Percentiles rank a stretch among this genome's conserved stretches.
Conservation (phyloP, 2,329 filamentous ascomycete species). For the Xylaria multiplex region DNA sequence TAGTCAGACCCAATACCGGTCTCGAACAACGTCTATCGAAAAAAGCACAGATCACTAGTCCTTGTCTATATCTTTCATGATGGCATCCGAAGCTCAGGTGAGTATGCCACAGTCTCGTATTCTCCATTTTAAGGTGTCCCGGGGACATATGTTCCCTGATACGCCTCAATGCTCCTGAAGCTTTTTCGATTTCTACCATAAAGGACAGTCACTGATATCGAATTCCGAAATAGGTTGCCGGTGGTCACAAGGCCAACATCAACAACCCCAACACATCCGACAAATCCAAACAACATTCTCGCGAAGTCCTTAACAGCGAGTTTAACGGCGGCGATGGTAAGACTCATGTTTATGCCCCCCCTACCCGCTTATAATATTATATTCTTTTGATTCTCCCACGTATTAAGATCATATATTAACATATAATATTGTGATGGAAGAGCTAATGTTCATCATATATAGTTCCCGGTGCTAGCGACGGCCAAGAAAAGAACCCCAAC, state of each 20-base stretch:
- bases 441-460: too few relatives aligned
- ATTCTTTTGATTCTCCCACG: too few relatives aligned
- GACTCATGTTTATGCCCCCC: neutral
- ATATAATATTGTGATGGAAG: too few relatives aligned
- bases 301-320: slow-evolving; percentile 61
- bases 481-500: slow-evolving; percentile 35
- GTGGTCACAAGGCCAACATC: slow-evolving; percentile 68
- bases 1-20: neutral
- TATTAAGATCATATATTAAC: too few relatives aligned
- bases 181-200: too few relatives aligned
- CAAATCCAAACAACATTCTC: slow-evolving; percentile 66
- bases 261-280: slow-evolving; percentile 66
- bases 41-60: neutral
- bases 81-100: slow-evolving; percentile 60
- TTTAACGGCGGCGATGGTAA: slow-evolving; percentile 56
- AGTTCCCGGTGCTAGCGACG: too few relatives aligned
- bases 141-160: too few relatives aligned
- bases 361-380: too few relatives aligned
- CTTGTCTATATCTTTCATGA: slow-evolving; percentile 45
- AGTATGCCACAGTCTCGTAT: too few relatives aligned
- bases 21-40: neutral
- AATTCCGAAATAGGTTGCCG: slow-evolving; percentile 50
- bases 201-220: too few relatives aligned
- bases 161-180: too few relatives aligned
- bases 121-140: too few relatives aligned